Conservation (phyloP, 306 rosid genomes). For the Casuarina cunninghamiana region DNA sequence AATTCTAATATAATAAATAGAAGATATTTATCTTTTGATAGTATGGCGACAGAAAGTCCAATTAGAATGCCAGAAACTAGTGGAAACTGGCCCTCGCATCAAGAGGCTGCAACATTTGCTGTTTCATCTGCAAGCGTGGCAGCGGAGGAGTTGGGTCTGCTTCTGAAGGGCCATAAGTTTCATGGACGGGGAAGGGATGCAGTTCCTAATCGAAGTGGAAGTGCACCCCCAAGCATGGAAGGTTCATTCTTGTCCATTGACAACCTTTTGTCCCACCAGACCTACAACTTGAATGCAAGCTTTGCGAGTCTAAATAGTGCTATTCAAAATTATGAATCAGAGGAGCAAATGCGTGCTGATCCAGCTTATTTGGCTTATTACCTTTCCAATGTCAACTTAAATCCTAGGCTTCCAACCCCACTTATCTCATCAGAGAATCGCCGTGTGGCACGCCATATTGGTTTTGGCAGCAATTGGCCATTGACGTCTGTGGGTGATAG, state of each 20-base stretch:
- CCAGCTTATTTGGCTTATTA: conserved; percentile 56
- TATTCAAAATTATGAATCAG: conserved; percentile 46
- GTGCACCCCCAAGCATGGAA: conserved; percentile 84
- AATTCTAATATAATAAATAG: conserved; percentile 20
- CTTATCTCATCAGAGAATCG: conserved; percentile 66
- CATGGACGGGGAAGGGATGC: conserved; percentile 44
- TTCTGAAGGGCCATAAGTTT: conserved; percentile 52
- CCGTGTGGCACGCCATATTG: conserved; percentile 43
- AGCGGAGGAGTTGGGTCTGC: conserved; percentile 56
- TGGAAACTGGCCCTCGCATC: conserved; percentile 67
- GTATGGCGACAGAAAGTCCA: conserved; percentile 76
- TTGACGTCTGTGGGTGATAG: conserved; percentile 56
- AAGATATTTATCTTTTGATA: conserved; percentile 23
- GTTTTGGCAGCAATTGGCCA: conserved; percentile 46
- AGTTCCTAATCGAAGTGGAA: conserved; percentile 72
- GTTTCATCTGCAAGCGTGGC: conserved; percentile 42
- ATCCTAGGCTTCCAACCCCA: conserved; percentile 67
- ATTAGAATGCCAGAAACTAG: conserved; percentile 69
- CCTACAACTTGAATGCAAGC: conserved; percentile 37
- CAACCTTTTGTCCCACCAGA: conserved; percentile 50
- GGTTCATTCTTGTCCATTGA: conserved; percentile 64
- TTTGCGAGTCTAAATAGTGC: conserved; percentile 44
- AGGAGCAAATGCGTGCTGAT: conserved; percentile 50
- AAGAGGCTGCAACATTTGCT: conserved; percentile 40
- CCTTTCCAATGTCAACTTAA: conserved; percentile 60